These are phyloP conservation scores for Alternaria triticina DNA, from an alignment of 2,329 filamentous ascomycete genomes.

Conservation along the genomic window DNA sequence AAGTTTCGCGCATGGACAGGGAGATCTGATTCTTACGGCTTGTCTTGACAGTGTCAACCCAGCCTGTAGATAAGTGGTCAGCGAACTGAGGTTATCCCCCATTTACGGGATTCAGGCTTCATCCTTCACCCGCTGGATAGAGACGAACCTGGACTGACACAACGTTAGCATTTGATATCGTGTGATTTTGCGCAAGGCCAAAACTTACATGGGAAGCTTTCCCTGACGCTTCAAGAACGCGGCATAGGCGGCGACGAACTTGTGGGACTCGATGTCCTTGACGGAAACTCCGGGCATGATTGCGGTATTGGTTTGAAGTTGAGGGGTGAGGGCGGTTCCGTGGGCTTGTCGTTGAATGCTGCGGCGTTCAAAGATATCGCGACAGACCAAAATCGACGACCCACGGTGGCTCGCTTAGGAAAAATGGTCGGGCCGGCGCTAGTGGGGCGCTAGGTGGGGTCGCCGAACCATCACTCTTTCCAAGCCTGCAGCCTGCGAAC, in stretches of 20 bases:
- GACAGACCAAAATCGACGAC: slow-evolving; percentile 8
- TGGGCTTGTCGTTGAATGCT: slow-evolving; percentile 33
- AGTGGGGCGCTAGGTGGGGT: background rate
- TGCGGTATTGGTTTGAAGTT: slow-evolving; percentile 57
- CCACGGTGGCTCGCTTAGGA: slow-evolving; percentile 32
- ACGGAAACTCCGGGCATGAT: slow-evolving; percentile 84
- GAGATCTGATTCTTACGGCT: slow-evolving; percentile 55
- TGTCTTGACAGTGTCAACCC: slow-evolving; percentile 99
- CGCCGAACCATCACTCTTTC: background rate
- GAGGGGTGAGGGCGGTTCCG: slow-evolving; percentile 15
- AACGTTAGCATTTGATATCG: slow-evolving; percentile 25
- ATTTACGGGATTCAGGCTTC: slow-evolving; percentile 62
- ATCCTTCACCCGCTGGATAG: slow-evolving; percentile 46
- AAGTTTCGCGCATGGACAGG: background rate
- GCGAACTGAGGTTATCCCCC: slow-evolving; percentile 55
- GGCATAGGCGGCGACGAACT: slow-evolving; percentile 86
- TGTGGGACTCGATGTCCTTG: slow-evolving; percentile 88
- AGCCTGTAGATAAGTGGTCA: slow-evolving; percentile 71
- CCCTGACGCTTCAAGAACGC: slow-evolving; percentile 93
- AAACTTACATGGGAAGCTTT: slow-evolving; percentile 75
- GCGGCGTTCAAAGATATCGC: slow-evolving; percentile 11
- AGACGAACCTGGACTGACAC: slow-evolving; percentile 69
- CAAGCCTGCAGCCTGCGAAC: background rate
- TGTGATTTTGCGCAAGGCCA: background rate
- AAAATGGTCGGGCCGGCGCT: slow-evolving; percentile 25